These are phyloP conservation scores for Allium cepa DNA, from an alignment of 106 monocot genomes.

Conservation along the genomic window DNA sequence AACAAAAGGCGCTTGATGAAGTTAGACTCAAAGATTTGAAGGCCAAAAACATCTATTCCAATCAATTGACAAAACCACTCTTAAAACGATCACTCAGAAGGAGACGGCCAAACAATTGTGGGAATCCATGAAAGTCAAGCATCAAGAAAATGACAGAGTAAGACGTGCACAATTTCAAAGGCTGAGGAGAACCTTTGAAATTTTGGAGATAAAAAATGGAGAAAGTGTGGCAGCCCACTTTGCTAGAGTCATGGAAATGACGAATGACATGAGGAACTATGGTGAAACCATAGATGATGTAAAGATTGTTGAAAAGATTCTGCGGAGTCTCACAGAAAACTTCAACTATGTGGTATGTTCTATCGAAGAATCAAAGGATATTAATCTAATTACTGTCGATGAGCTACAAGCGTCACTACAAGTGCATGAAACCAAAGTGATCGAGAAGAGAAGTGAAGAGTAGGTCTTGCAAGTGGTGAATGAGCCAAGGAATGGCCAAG, in stretches of 20 bases:
- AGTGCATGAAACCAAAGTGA: not conserved
- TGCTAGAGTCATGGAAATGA: not conserved
- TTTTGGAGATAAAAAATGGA: not conserved
- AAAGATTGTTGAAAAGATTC: not conserved
- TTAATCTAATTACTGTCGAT: not conserved
- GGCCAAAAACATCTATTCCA: not conserved
- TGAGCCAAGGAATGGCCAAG: not conserved
- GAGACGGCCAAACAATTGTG: not conserved
- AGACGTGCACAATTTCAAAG: not conserved
- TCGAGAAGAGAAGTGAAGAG: not conserved
- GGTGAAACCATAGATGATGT: not conserved
- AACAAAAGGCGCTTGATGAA: not conserved
- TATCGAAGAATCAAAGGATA: not conserved
- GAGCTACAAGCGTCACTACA: not conserved
- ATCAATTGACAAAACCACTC: not conserved
- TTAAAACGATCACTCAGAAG: not conserved
- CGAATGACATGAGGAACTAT: not conserved
- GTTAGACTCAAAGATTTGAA: not conserved
- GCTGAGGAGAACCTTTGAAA: not conserved
- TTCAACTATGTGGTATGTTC: not conserved
- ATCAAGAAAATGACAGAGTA: not conserved
- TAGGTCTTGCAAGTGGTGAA: not conserved
- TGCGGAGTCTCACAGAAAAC: not conserved
- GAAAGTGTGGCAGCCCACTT: not conserved
- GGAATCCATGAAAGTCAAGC: conserved; percentile 3